Percentiles rank a stretch among this genome's conserved stretches.
These are phyloP conservation scores for Hypoxylon sp. DNA, from an alignment of 2,329 filamentous ascomycete genomes.

Conservation along the genomic window DNA sequence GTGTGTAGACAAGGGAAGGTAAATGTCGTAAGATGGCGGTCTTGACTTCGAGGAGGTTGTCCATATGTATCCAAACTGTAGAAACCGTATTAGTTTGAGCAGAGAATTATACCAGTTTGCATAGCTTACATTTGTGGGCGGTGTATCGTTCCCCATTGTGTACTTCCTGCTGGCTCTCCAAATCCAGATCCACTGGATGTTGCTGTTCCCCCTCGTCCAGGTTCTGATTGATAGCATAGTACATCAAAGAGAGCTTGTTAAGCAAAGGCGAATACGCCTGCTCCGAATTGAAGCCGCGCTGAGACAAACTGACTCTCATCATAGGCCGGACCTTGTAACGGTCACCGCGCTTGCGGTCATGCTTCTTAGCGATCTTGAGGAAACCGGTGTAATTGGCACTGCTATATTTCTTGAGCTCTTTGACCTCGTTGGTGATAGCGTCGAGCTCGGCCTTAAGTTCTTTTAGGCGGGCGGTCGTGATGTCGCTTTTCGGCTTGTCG, in stretches of 20 bases:
- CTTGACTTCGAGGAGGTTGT: conserved; percentile 97
- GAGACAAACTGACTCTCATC: conserved; percentile 89
- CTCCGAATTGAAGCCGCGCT: conserved; percentile 94
- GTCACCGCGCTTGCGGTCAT: conserved; percentile 91
- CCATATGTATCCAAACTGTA: conserved; percentile 91
- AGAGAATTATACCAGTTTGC: not conserved
- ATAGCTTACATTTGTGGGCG: conserved; percentile 83
- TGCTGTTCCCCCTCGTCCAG: conserved; percentile 71
- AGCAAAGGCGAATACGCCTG: conserved; percentile 88
- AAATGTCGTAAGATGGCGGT: conserved; percentile 92
- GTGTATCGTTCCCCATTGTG: conserved; percentile 81
- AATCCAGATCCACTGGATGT: conserved; percentile 63
- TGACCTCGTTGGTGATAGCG: conserved; percentile 88
- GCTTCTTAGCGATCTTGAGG: conserved; percentile 98
- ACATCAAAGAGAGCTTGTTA: conserved; percentile 94
- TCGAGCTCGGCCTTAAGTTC: conserved; percentile 87
- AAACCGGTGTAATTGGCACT: conserved; percentile 98
- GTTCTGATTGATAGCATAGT: conserved; percentile 91
- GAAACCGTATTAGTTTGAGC: conserved; percentile 53
- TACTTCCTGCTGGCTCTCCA: conserved; percentile 69
- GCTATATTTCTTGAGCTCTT: conserved; percentile 94
- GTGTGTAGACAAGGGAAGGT: conserved; percentile 93
- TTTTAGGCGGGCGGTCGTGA: conserved; percentile 70
- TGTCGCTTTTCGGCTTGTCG: conserved; percentile 67
- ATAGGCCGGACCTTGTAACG: conserved; percentile 91